phyloP scores from a whole-genome alignment of 2,329 filamentous ascomycete genomes.

The Curvularia verruculosa region DNA sequence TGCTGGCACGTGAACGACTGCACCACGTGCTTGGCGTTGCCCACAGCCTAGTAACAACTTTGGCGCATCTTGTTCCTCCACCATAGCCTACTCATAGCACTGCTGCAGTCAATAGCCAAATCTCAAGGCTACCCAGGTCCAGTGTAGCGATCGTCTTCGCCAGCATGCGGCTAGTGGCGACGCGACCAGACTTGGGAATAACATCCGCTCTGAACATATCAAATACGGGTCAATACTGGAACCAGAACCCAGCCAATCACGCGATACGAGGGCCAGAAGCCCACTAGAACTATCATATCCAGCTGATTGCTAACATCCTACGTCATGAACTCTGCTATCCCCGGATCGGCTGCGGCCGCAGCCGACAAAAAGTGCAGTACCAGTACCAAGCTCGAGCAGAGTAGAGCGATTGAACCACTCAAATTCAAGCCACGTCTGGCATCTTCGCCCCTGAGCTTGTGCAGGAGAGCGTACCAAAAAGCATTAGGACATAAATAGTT shows the following conservation, averaged over 20 bases:
- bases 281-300: background rate
- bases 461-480: background rate
- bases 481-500: background rate
- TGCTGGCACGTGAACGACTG: background rate
- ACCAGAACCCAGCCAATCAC: background rate
- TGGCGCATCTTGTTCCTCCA: background rate
- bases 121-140: background rate
- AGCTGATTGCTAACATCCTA: background rate
- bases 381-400: background rate
- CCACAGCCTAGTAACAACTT: background rate
- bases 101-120: background rate
- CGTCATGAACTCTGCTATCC: conserved; percentile 7
- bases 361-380: conserved; percentile 1
- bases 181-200: conserved; percentile 1
- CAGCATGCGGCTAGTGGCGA: background rate
- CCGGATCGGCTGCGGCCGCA: background rate
- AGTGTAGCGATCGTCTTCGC: background rate
- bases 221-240: background rate
- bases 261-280: background rate
- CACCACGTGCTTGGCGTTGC: background rate
- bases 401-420: background rate
- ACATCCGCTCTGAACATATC: background rate
- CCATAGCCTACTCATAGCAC: background rate
- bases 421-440: background rate
- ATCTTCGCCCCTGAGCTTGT: background rate